Percentiles rank a stretch among this genome's conserved stretches.
These are phyloP conservation scores for Catenaria anguillulae DNA, from an alignment of 371 early-diverging fungal species.

Conservation along the genomic window DNA sequence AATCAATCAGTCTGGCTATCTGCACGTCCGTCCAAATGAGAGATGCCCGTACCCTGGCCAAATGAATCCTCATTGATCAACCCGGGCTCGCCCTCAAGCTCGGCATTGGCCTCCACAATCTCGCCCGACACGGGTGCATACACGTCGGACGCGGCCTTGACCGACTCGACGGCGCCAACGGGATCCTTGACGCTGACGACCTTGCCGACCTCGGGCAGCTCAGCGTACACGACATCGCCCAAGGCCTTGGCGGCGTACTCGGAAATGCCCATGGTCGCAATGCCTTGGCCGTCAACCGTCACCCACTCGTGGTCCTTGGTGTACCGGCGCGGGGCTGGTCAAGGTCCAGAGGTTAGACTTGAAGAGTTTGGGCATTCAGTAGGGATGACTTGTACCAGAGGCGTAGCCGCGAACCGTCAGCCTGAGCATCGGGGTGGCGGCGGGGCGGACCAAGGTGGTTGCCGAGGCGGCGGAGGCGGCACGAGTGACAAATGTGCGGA, in stretches of 20 bases:
- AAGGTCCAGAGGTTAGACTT: neutral
- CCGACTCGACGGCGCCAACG: constrained; percentile 82
- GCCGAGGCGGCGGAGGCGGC: neutral
- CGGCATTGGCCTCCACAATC: constrained; percentile 58
- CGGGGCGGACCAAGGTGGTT: neutral
- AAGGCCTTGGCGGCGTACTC: constrained; percentile 78
- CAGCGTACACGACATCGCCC: constrained; percentile 91
- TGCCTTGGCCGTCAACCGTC: constrained; percentile 32
- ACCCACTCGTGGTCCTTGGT: constrained; percentile 93
- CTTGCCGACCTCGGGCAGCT: constrained; percentile 52
- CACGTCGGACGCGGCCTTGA: constrained; percentile 89
- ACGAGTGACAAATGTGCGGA: neutral
- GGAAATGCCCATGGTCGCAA: constrained; percentile 85
- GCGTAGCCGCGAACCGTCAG: neutral
- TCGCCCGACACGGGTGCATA: constrained; percentile 77
- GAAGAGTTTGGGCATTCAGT: neutral
- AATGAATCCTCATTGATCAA: constrained; percentile 68
- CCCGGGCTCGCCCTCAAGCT: constrained; percentile 45
- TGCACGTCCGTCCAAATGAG: neutral
- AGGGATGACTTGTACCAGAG: neutral
- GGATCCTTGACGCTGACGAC: constrained; percentile 37
- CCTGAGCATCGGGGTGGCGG: neutral
- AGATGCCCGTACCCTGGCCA: constrained; percentile 41
- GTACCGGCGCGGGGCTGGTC: constrained; percentile 21
- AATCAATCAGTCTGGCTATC: neutral